phyloP scores from a whole-genome alignment of 2,329 filamentous ascomycete species.

The Neonectria faginata region DNA sequence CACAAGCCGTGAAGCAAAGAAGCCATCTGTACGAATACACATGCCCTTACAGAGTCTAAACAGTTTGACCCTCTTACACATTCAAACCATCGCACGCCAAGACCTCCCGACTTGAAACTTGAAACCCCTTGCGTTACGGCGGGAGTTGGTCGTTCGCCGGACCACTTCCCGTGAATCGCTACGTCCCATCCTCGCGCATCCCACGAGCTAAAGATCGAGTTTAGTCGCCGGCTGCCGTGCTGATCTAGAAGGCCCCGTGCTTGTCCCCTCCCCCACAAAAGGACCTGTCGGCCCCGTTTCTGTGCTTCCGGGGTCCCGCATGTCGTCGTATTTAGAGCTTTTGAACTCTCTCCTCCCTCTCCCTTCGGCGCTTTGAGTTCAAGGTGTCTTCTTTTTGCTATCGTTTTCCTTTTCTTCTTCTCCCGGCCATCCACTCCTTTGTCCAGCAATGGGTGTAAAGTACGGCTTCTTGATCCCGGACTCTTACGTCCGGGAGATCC shows the following conservation, averaged over 20 bases:
- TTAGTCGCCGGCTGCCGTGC: not conserved
- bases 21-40: not conserved
- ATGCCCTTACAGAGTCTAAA: not conserved
- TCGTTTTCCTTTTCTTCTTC: not conserved
- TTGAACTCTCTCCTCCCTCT: not conserved
- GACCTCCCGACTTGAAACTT: not conserved
- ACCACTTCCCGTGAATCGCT: not conserved
- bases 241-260: not conserved
- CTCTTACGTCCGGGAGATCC: constrained; percentile 38
- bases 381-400: not conserved
- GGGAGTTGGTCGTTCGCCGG: not conserved
- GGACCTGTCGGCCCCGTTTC: constrained; percentile 3
- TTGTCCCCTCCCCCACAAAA: constrained; percentile 12
- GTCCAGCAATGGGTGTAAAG: constrained; percentile 21
- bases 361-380: not conserved
- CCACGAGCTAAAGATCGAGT: not conserved
- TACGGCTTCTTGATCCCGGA: constrained; percentile 43
- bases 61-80: too few species aligned
- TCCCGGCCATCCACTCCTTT: not conserved
- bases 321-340: not conserved
- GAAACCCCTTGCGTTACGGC: not conserved
- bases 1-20: not conserved
- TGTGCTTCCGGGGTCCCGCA: not conserved
- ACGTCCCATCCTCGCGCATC: not conserved
- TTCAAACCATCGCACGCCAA: not conserved